Evolutionary conservation across 2,329 filamentous ascomycete species (phyloP).

Genomic region (Xylariaceae sp.): DNA sequence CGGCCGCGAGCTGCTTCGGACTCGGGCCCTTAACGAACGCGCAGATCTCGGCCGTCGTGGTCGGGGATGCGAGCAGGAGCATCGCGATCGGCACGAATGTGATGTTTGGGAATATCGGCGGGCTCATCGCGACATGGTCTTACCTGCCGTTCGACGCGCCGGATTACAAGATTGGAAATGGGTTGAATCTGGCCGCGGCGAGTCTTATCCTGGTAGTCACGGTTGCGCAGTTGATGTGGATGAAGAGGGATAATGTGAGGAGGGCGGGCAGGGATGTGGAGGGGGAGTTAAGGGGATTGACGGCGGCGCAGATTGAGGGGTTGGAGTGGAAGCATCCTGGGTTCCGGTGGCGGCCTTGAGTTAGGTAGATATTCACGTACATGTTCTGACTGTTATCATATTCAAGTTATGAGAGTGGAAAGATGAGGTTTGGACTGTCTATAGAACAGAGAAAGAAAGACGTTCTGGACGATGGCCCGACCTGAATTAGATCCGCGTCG

Average conservation of each 20-base stretch:
- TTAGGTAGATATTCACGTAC: too few relatives aligned
- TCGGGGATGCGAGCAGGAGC: constrained; percentile 63
- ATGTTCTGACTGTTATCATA: too few relatives aligned
- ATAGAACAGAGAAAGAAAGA: too few relatives aligned
- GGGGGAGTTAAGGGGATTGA: constrained; percentile 46
- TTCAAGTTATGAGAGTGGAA: too few relatives aligned
- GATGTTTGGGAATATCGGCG: constrained; percentile 70
- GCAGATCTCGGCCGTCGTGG: constrained; percentile 63
- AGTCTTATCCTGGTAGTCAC: constrained; percentile 47
- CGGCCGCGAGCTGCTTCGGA: constrained; percentile 58
- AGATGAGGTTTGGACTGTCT: too few relatives aligned
- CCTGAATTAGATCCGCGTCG: too few relatives aligned
- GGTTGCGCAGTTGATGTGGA: constrained; percentile 50
- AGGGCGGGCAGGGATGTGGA: constrained; percentile 47
- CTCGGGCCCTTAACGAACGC: constrained; percentile 62
- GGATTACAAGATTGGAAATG: constrained; percentile 65
- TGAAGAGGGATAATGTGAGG: constrained; percentile 55
- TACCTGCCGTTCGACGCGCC: constrained; percentile 60
- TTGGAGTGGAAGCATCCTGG: constrained; percentile 58
- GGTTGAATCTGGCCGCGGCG: constrained; percentile 58
- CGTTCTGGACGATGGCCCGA: too few relatives aligned
- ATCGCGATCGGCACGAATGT: constrained; percentile 62
- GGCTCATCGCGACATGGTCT: constrained; percentile 60
- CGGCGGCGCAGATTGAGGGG: constrained; percentile 45
- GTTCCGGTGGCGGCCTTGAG: constrained; percentile 51